Evolutionary conservation across 129 eudicot species (phyloP), one percentile per base, ranked within the genome.

Genomic region (Flaveria sonorensis): DNA sequence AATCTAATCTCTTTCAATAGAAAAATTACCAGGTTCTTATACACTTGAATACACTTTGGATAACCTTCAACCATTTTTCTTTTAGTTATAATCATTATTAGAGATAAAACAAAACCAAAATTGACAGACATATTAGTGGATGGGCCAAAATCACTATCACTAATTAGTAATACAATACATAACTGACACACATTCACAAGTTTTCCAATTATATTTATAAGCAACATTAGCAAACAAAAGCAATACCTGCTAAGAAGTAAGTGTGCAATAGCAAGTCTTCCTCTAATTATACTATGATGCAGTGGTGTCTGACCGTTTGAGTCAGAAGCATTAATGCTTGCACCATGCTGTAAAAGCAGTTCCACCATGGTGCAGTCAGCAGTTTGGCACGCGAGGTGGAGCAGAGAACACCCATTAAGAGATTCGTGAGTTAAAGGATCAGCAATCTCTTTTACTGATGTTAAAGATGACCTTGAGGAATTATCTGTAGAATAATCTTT

Each of bases 311-410:
- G 96, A 59, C 90, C 96, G 86, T 79, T 89, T 12, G 85, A 84
- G 81, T 93, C 98, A 72, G 80, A 79, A 48, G 89, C 85, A 64
- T 87, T 80, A 3, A 89, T 69, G 64, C 84, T 81, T 43, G 98
- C 97, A 24, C 98, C 98, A 68, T 90, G 85, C 71, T 90, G 98
- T 53, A 93, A 68, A 51, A 93, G 93, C 75, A 93, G 83, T 81
- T 93, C 98, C 24, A 93, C 96, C 98, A 93, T 93, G 64, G 91
- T 87, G 67, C 87, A 71, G 80, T 93, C 98, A 65, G 93, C 86
- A 68, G 87, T 87, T 81, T 91, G 98, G 74, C 93, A 91, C 11
- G 97, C 97, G 5, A 93, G 77, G 79, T 93, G 98, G 79, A 93
- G 96, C 80, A 93, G 61, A 2, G 90, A 89, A 79, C 97, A 87